A percentile compares a stretch with the other conserved stretches of the same genome.
Conservation (phyloP, 2,329 filamentous ascomycete species). For the Sphaerulina musiva region DNA sequence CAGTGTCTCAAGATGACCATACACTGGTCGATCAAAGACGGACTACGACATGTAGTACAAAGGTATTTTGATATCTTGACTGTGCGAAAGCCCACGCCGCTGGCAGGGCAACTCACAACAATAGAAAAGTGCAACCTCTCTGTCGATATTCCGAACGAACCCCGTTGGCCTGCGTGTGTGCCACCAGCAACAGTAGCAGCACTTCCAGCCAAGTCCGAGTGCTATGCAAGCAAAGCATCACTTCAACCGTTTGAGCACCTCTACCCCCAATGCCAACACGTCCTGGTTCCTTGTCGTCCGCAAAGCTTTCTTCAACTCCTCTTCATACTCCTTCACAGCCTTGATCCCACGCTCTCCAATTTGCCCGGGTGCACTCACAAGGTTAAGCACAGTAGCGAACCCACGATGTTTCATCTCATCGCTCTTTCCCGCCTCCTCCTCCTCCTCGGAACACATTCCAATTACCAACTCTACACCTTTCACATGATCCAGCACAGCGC, state of each 20-base stretch:
- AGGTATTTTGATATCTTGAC: too few species aligned
- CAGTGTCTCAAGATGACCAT: too few species aligned
- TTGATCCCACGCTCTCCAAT: conserved; percentile 55
- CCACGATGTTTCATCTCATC: conserved; percentile 63
- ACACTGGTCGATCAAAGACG: too few species aligned
- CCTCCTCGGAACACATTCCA: conserved; percentile 62
- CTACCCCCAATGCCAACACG: conserved; percentile 46
- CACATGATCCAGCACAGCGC: conserved; percentile 61
- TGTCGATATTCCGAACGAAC: too few species aligned
- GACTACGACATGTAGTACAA: too few species aligned
- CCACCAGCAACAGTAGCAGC: too few species aligned
- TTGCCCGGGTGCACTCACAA: conserved; percentile 61
- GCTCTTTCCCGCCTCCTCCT: conserved; percentile 52
- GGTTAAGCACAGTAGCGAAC: conserved; percentile 57
- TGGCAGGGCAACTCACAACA: too few species aligned
- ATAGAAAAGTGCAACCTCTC: too few species aligned
- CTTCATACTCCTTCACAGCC: conserved; percentile 52
- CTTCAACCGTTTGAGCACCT: conserved; percentile 11
- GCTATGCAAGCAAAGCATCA: not conserved
- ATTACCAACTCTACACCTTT: conserved; percentile 72
- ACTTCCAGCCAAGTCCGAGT: too few species aligned
- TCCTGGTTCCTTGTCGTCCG: conserved; percentile 62
- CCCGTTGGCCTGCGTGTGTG: too few species aligned
- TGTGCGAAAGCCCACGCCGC: too few species aligned
- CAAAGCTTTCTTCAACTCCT: conserved; percentile 63